Evolutionary conservation across 768 basidiomycete genomes (phyloP).

Genomic region (Pulveroboletus ravenelii): DNA sequence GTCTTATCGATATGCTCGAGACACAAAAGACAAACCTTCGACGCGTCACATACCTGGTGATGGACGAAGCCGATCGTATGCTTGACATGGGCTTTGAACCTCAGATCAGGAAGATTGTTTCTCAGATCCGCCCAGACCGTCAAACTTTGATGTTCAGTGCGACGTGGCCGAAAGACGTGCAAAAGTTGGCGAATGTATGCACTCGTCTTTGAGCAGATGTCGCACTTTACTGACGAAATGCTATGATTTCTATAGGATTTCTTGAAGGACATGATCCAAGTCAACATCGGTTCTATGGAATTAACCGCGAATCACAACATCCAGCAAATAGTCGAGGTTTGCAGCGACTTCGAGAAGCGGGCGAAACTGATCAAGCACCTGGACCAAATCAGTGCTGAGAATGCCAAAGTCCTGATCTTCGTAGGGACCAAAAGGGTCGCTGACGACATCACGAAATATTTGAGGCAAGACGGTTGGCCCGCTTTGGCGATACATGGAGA

Average conservation of each 20-base stretch:
- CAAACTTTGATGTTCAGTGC: slow-evolving; percentile 99
- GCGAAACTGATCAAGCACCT: slow-evolving; percentile 94
- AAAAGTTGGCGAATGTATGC: slow-evolving; percentile 85
- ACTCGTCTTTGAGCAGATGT: neutral
- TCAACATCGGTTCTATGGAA: slow-evolving; percentile 98
- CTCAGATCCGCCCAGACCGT: slow-evolving; percentile 95
- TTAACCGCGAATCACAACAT: slow-evolving; percentile 98
- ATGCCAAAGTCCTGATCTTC: slow-evolving; percentile 98
- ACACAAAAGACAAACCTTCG: slow-evolving; percentile 93
- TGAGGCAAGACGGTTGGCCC: slow-evolving; percentile 99
- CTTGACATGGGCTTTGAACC: slow-evolving; percentile 99
- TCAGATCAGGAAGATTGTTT: slow-evolving; percentile 96
- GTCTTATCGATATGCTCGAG: slow-evolving; percentile 99
- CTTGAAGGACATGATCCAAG: slow-evolving; percentile 93
- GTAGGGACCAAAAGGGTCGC: slow-evolving; percentile 97
- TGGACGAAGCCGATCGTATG: slow-evolving; percentile 99
- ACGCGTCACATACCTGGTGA: slow-evolving; percentile 94
- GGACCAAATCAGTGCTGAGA: slow-evolving; percentile 92
- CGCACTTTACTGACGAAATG: neutral
- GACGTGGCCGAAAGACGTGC: slow-evolving; percentile 99
- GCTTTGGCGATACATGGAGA: slow-evolving; percentile 98
- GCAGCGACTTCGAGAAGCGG: slow-evolving; percentile 97
- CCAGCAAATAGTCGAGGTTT: slow-evolving; percentile 91
- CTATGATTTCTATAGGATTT: slow-evolving; percentile 61
- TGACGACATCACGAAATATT: slow-evolving; percentile 96